These are phyloP conservation scores for Pythium pectinolyticum DNA, from an alignment of 352 stramenopile species.

Conservation along the genomic window DNA sequence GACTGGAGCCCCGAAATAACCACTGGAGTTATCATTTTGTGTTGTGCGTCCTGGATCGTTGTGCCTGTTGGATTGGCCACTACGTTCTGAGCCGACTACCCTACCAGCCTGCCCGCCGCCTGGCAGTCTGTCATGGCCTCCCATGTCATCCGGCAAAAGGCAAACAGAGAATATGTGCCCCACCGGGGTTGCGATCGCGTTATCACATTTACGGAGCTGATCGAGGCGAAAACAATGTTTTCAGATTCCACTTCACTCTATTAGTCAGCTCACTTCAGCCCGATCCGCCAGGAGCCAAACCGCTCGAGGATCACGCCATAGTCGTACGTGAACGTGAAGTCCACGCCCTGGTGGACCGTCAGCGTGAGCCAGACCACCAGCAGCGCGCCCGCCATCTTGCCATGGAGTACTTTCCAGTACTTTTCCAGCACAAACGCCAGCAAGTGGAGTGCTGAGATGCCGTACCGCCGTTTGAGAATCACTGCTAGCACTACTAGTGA, in stretches of 20 bases:
- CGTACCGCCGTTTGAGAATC: slow-evolving; percentile 6
- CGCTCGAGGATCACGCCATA: slow-evolving; percentile 20
- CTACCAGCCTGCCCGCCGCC: too few species aligned
- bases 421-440: slow-evolving; percentile 16
- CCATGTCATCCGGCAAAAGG: too few species aligned
- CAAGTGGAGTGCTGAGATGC: slow-evolving; percentile 6
- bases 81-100: too few species aligned
- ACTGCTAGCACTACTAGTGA: slow-evolving; percentile 4
- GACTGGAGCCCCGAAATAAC: too few species aligned
- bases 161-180: too few species aligned
- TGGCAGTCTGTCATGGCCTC: too few species aligned
- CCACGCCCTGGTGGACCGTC: slow-evolving; percentile 15
- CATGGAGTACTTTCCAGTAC: slow-evolving; percentile 17
- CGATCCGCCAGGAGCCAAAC: slow-evolving; percentile 1
- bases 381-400: slow-evolving; percentile 9
- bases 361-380: slow-evolving; percentile 4
- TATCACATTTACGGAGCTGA: too few species aligned
- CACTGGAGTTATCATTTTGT: too few species aligned
- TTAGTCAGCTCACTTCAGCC: background rate
- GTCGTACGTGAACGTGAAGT: slow-evolving; percentile 22
- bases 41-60: too few species aligned
- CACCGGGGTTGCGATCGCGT: too few species aligned
- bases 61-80: too few species aligned
- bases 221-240: too few species aligned
- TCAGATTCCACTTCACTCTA: background rate